Base-by-base conservation (phyloP, 2,329 filamentous ascomycete genomes). In the Aspergillus novofumigatus region DNA sequence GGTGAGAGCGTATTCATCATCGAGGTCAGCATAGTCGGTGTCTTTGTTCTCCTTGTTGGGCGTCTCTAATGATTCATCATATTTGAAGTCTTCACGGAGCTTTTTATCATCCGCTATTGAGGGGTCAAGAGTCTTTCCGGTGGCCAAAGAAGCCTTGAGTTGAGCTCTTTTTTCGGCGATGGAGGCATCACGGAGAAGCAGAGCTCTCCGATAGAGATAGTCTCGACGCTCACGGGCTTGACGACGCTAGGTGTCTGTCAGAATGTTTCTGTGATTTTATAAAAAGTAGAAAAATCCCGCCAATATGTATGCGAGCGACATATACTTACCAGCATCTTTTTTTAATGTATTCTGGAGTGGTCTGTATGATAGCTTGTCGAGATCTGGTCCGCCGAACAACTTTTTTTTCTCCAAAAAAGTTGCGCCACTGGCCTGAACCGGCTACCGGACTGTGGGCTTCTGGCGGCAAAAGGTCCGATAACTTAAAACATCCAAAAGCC, bases 91-190 rank as follows among this genome's bases (percentile, higher is more conserved):
- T 70, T 90, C 87, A 47, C 92, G 85, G 55, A 99, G 78, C 29
- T 83, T 72, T 74, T 91, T 91, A 77, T 99, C 93, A 69, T 96
- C 89, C 55, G 92, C 91, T 63, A 97, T 90, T 38, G 83, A 81
- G 25, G 89, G 85, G 65, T 93, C 89, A 50, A 96, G 78, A 8
- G 91, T 89, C 71, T 94, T 96, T 62, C 94, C 94, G 9, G 90
- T 91, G 23, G 94, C 93, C 52, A 97, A 82, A 9, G 92, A 92
- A 35, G 88, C 86, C 72, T 92, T 89, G 54, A 99, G 79, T 72
- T 95, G 90, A 42, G 92, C 89, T 67, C 93, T 83, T 75, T 96
- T 96, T 73, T 96, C 91, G 56, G 89, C 90, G 63, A 95, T 95
- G 69, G 96, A 93, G 60, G 93, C 93, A 78, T 97, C 91, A 65